phyloP scores from a whole-genome alignment of 768 basidiomycete genomes.

The Suillus sp. region DNA sequence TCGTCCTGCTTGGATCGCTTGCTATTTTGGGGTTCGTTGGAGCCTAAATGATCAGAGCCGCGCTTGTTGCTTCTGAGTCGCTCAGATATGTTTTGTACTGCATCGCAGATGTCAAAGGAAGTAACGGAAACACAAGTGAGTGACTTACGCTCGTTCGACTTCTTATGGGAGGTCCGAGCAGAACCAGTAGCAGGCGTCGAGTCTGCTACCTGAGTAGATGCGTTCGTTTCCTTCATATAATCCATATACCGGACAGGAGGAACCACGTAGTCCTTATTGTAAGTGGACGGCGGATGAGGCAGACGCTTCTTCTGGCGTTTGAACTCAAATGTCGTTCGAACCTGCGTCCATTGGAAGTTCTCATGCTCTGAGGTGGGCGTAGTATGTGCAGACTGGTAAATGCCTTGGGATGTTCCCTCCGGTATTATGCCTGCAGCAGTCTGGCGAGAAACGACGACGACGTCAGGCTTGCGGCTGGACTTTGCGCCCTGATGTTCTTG shows the following conservation, averaged over 20 bases:
- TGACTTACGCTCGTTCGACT: not conserved
- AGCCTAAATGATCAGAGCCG: not conserved
- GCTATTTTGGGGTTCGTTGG: not conserved
- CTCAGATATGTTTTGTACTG: not conserved
- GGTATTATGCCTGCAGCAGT: not conserved
- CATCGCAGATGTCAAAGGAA: not conserved
- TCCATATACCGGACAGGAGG: not conserved
- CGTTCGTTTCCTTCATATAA: not conserved
- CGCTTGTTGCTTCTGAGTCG: not conserved
- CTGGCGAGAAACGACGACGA: not conserved
- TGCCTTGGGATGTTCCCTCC: not conserved
- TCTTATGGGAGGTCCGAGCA: not conserved
- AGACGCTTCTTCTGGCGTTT: not conserved
- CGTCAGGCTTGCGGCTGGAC: constrained; percentile 6
- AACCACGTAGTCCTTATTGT: not conserved
- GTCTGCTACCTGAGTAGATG: not conserved
- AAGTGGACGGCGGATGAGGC: not conserved
- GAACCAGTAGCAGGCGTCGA: not conserved
- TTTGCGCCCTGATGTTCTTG: not conserved
- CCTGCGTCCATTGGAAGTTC: not conserved
- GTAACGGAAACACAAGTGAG: not conserved
- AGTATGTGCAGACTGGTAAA: not conserved
- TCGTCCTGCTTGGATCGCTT: not conserved
- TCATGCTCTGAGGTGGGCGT: not conserved
- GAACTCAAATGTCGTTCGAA: not conserved